These are phyloP conservation scores for Talaromyces amestolkiae DNA, from an alignment of 2,329 filamentous ascomycete species.

Conservation along the genomic window DNA sequence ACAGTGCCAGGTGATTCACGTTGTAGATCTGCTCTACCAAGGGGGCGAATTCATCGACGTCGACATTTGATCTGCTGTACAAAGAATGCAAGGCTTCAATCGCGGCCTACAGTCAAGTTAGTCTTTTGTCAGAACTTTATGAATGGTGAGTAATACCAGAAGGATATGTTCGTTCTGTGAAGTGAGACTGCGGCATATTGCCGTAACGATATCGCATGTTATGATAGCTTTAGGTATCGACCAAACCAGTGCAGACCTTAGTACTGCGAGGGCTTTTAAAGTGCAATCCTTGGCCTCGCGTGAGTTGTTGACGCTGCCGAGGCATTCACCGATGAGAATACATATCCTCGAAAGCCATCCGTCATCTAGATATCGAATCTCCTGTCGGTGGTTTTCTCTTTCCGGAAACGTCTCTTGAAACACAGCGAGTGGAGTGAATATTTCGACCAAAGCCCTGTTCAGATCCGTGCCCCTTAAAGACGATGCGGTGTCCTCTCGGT, in stretches of 20 bases:
- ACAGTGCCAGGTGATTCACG: conserved; percentile 66
- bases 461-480: conserved; percentile 78
- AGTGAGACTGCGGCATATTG: conserved; percentile 69
- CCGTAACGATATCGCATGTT: conserved; percentile 66
- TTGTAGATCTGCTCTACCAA: conserved; percentile 78
- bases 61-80: conserved; percentile 71
- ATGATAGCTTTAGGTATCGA: conserved; percentile 78
- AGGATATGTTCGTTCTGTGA: conserved; percentile 69
- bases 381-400: conserved; percentile 60
- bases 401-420: conserved; percentile 74
- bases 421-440: conserved; percentile 78
- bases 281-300: conserved; percentile 68
- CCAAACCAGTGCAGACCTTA: conserved; percentile 82
- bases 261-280: conserved; percentile 71
- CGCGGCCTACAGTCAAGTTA: conserved; percentile 58
- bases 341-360: conserved; percentile 84
- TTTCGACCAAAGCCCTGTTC: conserved; percentile 87
- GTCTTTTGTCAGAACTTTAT: background rate
- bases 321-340: conserved; percentile 69
- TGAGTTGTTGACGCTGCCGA: conserved; percentile 64
- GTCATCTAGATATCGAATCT: conserved; percentile 73
- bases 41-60: conserved; percentile 72
- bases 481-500: conserved; percentile 81
- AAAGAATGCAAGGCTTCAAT: conserved; percentile 81
- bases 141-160: conserved; percentile 52